Evolutionary conservation across 1,284 basidiomycete species (phyloP).

Genomic region (Sanghuangporus baumii): DNA sequence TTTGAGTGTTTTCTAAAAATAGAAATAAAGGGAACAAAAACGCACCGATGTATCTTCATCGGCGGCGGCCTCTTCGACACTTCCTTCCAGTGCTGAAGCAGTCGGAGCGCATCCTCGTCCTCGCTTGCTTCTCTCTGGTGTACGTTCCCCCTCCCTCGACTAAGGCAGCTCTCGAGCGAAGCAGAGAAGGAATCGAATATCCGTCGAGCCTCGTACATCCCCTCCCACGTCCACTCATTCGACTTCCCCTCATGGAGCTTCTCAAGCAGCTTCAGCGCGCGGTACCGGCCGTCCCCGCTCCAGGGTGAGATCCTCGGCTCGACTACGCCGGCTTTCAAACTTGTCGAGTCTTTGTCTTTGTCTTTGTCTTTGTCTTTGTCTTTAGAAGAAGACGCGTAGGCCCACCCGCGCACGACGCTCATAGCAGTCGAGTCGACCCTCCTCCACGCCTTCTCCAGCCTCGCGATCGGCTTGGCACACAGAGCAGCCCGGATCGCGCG

Average conservation of each 20-base stretch:
- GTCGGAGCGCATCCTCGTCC: constrained; percentile 37
- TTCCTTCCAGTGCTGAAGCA: constrained; percentile 26
- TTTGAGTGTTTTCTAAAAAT: background rate
- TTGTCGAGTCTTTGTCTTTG: background rate
- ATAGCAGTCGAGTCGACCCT: constrained; percentile 55
- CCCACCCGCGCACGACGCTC: constrained; percentile 60
- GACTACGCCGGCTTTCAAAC: constrained; percentile 27
- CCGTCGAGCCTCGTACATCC: constrained; percentile 37
- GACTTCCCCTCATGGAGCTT: constrained; percentile 35
- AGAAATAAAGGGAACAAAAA: constrained; percentile 4
- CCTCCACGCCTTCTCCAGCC: constrained; percentile 73
- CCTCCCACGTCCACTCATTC: constrained; percentile 39
- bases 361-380: background rate
- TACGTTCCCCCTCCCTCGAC: background rate
- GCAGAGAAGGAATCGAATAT: constrained; percentile 49
- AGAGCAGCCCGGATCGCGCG: constrained; percentile 61
- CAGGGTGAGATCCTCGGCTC: constrained; percentile 54
- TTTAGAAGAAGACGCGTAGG: constrained; percentile 34
- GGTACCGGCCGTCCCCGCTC: constrained; percentile 51
- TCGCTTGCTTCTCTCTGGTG: constrained; percentile 44
- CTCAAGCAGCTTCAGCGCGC: constrained; percentile 37
- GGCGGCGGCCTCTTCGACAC: constrained; percentile 24
- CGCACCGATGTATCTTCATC: constrained; percentile 59
- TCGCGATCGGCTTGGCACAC: constrained; percentile 64
- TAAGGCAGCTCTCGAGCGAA: constrained; percentile 30